Conservation (phyloP, 2,329 filamentous ascomycete genomes). For the Microcera coccophila region DNA sequence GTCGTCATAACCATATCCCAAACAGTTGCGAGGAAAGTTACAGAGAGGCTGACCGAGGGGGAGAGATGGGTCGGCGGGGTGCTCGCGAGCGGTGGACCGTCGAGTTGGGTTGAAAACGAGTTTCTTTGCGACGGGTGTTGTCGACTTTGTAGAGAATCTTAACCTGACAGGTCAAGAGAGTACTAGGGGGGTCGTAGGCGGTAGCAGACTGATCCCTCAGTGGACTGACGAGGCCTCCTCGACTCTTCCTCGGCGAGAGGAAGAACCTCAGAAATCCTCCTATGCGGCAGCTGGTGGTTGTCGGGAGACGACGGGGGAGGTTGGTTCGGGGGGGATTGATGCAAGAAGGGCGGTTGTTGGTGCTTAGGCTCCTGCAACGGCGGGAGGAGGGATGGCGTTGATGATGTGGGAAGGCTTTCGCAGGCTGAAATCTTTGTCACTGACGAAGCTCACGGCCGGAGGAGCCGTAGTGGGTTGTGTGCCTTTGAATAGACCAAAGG, state of each 20-base stretch:
- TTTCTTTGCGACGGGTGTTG: conserved; percentile 1
- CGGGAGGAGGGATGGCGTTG: conserved; percentile 60
- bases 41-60: conserved; percentile 6
- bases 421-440: conserved; percentile 67
- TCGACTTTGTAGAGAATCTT: conserved; percentile 9
- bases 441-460: conserved; percentile 57
- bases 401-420: conserved; percentile 62
- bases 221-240: conserved; percentile 94
- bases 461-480: conserved; percentile 57
- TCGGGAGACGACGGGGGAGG: conserved; percentile 54
- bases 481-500: conserved; percentile 70
- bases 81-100: conserved; percentile 5
- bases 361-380: conserved; percentile 44
- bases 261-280: conserved; percentile 96
- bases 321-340: conserved; percentile 45
- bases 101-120: conserved; percentile 9
- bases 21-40: conserved; percentile 23
- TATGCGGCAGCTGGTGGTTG: conserved; percentile 97
- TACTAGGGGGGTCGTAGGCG: conserved; percentile 96
- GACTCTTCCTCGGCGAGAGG: conserved; percentile 99
- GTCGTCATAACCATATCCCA: conserved; percentile 65
- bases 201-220: conserved; percentile 86
- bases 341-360: conserved; percentile 48
- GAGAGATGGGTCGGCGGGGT: conserved; percentile 8
- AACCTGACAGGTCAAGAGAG: conserved; percentile 31